phyloP scores from a whole-genome alignment of 768 basidiomycete genomes.

The Russula vinacea region DNA sequence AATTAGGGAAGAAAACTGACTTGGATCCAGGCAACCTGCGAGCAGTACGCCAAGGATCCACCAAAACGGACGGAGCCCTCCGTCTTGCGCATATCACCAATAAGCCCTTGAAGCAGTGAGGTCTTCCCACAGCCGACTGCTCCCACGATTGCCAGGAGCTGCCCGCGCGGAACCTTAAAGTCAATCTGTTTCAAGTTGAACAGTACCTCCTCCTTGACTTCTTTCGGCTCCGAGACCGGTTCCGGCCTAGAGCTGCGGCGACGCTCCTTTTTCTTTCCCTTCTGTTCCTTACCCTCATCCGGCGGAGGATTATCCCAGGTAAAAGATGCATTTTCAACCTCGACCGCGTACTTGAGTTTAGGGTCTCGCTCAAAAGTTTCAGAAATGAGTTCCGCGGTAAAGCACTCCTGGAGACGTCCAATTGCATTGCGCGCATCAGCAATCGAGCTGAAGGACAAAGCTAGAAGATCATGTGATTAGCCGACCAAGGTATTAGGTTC shows the following conservation, averaged over 20 bases:
- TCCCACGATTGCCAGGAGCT: slow-evolving; percentile 79
- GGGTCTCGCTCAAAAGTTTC: slow-evolving; percentile 56
- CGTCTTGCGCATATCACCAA: slow-evolving; percentile 79
- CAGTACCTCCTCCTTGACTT: slow-evolving; percentile 39
- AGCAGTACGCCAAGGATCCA: slow-evolving; percentile 76
- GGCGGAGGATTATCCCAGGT: slow-evolving; percentile 81
- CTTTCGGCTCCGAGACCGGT: slow-evolving; percentile 30
- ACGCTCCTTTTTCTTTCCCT: slow-evolving; percentile 23
- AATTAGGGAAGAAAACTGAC: slow-evolving; percentile 34
- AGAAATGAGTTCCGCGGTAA: slow-evolving; percentile 74
- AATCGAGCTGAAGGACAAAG: slow-evolving; percentile 68
- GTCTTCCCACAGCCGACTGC: slow-evolving; percentile 73
- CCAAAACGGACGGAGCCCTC: slow-evolving; percentile 67
- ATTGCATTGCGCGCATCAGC: slow-evolving; percentile 82
- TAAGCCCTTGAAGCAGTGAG: slow-evolving; percentile 66
- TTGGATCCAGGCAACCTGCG: slow-evolving; percentile 91
- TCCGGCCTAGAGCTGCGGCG: slow-evolving; percentile 21
- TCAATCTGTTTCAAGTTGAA: slow-evolving; percentile 67
- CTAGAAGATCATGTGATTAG: slow-evolving; percentile 37
- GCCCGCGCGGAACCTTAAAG: slow-evolving; percentile 67
- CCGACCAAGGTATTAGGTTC: neutral
- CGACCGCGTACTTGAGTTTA: slow-evolving; percentile 58
- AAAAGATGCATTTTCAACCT: slow-evolving; percentile 68
- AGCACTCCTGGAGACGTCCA: slow-evolving; percentile 73
- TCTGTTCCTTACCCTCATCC: slow-evolving; percentile 37